These are phyloP conservation scores for Citrus unshiu DNA, from an alignment of 345 rosid genomes.

Conservation along the genomic window DNA sequence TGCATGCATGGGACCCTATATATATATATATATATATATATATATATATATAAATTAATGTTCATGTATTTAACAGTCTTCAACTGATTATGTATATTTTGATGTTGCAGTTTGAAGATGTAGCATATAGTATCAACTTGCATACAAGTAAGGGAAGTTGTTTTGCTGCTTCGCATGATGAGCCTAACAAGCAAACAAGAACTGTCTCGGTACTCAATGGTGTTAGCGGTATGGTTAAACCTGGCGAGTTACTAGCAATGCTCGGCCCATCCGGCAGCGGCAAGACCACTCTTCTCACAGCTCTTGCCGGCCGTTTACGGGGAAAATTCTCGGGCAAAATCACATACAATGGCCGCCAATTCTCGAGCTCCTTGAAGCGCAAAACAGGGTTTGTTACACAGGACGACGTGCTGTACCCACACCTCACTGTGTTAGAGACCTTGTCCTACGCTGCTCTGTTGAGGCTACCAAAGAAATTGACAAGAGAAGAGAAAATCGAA, in stretches of 20 bases:
- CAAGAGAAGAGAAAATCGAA: constrained; percentile 52
- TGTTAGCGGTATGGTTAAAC: constrained; percentile 75
- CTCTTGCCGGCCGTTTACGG: constrained; percentile 64
- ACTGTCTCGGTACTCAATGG: constrained; percentile 49
- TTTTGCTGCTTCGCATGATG: constrained; percentile 31
- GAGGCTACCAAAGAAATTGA: constrained; percentile 65
- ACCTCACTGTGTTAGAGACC: constrained; percentile 80
- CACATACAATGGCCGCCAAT: constrained; percentile 56
- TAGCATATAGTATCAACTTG: constrained; percentile 46
- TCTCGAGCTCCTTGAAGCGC: constrained; percentile 74
- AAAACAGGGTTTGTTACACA: constrained; percentile 78
- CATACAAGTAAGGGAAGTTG: constrained; percentile 24
- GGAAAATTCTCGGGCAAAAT: constrained; percentile 74
- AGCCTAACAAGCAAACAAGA: constrained; percentile 54
- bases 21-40: neutral
- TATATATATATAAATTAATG: neutral
- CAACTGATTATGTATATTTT: neutral
- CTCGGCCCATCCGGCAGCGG: constrained; percentile 97
- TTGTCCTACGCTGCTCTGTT: constrained; percentile 69
- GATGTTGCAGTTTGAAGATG: constrained; percentile 68
- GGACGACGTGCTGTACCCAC: constrained; percentile 85
- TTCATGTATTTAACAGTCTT: neutral
- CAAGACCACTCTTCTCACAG: constrained; percentile 84
- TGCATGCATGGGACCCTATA: neutral
- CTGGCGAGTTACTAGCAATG: constrained; percentile 90